phyloP scores from a whole-genome alignment of 1,284 basidiomycete species.

The Tylopilus sp. region DNA sequence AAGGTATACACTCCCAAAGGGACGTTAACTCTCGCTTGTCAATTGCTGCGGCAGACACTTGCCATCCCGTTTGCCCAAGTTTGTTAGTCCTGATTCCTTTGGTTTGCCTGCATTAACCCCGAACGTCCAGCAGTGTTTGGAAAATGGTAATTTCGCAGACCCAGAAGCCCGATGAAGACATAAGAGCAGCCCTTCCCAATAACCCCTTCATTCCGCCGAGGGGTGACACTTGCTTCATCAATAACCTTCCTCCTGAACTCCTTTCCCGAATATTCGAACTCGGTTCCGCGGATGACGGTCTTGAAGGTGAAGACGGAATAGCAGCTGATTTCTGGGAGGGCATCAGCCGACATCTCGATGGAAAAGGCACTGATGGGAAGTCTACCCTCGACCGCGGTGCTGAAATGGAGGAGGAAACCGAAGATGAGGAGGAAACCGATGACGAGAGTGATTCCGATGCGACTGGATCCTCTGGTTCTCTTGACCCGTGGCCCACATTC shows the following conservation, averaged over 20 bases:
- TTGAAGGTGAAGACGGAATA: slow-evolving; percentile 18
- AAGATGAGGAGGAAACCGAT: neutral
- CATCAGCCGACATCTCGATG: neutral
- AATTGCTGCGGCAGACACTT: neutral
- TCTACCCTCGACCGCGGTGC: too few relatives aligned
- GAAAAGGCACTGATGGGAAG: too few relatives aligned
- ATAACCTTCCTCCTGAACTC: slow-evolving; percentile 27
- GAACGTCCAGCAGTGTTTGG: neutral
- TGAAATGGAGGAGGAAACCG: too few relatives aligned
- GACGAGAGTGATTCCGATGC: neutral
- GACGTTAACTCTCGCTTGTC: too few relatives aligned
- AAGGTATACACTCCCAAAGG: too few relatives aligned
- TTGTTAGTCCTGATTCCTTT: slow-evolving; percentile 4
- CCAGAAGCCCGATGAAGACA: slow-evolving; percentile 1
- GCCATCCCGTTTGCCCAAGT: neutral
- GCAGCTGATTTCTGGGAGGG: neutral
- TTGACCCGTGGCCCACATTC: slow-evolving; percentile 12
- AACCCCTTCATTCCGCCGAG: slow-evolving; percentile 28
- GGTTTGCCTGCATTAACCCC: slow-evolving; percentile 1
- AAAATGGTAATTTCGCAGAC: slow-evolving; percentile 5
- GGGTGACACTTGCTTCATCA: slow-evolving; percentile 20
- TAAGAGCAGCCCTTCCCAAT: slow-evolving; percentile 7
- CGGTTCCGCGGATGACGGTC: slow-evolving; percentile 10
- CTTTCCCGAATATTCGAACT: slow-evolving; percentile 30
- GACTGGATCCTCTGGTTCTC: slow-evolving; percentile 6